A percentile compares a stretch with the other conserved stretches of the same genome.
Conservation (phyloP, 2,329 filamentous ascomycete genomes). For the Tolypocladium tundrense region DNA sequence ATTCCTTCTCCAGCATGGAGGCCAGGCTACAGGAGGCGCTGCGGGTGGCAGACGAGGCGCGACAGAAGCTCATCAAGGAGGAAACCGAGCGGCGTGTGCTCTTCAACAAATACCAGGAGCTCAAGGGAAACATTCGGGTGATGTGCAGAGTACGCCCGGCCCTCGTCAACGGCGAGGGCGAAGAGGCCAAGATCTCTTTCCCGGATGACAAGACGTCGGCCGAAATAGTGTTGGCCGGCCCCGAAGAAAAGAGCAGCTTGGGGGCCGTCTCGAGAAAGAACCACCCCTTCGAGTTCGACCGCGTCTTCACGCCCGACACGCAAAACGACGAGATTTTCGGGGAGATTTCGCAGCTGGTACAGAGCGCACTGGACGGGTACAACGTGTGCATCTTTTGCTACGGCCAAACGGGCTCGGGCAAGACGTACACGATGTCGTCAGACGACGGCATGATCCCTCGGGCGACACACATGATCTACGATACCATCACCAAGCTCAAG, state of each 20-base stretch:
- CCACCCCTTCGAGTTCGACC: conserved; percentile 83
- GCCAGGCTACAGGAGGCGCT: conserved; percentile 69
- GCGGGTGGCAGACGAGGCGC: conserved; percentile 55
- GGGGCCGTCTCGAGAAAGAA: conserved; percentile 67
- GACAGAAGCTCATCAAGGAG: conserved; percentile 78
- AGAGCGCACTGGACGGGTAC: conserved; percentile 92
- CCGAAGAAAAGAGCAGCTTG: conserved; percentile 73
- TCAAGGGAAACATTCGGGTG: conserved; percentile 96
- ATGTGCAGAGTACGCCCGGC: conserved; percentile 91
- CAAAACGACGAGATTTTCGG: conserved; percentile 84
- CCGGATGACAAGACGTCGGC: conserved; percentile 78
- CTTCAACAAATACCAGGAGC: conserved; percentile 95
- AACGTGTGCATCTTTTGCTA: conserved; percentile 99
- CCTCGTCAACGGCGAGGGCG: conserved; percentile 46
- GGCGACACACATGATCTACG: conserved; percentile 88
- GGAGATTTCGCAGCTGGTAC: conserved; percentile 93
- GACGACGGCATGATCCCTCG: conserved; percentile 89
- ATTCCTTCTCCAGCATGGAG: conserved; percentile 75
- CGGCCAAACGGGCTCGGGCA: conserved; percentile 92
- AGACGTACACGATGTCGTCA: conserved; percentile 93
- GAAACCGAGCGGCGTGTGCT: conserved; percentile 84
- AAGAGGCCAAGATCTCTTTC: conserved; percentile 65
- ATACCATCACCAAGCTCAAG: conserved; percentile 70
- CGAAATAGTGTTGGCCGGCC: conserved; percentile 75
- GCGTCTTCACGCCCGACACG: conserved; percentile 71